Percentiles rank a stretch among this genome's conserved stretches.
These are phyloP conservation scores for Lyophyllum shimeji DNA, from an alignment of 768 basidiomycete genomes.

Conservation along the genomic window DNA sequence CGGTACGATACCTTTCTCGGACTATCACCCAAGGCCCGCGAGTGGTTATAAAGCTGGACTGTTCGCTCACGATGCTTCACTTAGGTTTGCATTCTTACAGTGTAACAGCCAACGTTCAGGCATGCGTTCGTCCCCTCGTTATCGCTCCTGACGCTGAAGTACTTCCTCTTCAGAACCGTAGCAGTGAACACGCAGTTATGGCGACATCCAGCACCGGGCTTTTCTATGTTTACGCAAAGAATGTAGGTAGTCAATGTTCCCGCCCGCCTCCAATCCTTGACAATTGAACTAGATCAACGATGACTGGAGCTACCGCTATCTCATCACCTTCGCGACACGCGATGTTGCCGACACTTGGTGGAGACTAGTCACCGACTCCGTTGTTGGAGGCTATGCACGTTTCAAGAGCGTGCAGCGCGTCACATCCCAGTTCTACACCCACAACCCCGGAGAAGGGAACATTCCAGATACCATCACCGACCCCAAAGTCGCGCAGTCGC, in stretches of 20 bases:
- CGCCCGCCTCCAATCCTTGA: not conserved
- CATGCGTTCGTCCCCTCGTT: not conserved
- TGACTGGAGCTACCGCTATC: conserved; percentile 15
- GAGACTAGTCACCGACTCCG: conserved; percentile 19
- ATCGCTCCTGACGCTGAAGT: not conserved
- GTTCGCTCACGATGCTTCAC: not conserved
- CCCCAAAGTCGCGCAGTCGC: not conserved
- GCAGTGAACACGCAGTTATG: not conserved
- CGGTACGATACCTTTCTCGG: not conserved
- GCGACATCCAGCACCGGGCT: conserved; percentile 3
- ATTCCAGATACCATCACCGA: conserved; percentile 12
- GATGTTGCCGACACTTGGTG: conserved; percentile 27
- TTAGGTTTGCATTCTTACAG: not conserved
- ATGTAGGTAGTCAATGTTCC: conserved; percentile 14
- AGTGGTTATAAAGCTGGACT: not conserved
- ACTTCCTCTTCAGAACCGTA: not conserved
- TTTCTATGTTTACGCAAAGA: conserved; percentile 20
- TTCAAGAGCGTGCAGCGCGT: conserved; percentile 14
- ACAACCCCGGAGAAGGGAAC: conserved; percentile 6
- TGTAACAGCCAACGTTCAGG: not conserved
- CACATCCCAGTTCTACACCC: conserved; percentile 17
- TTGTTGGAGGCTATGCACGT: conserved; percentile 4
- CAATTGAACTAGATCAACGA: conserved; percentile 8
- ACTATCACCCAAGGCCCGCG: not conserved
- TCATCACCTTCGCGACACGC: conserved; percentile 21